Conservation (phyloP, 1,284 basidiomycete genomes). For the Violaceomyces palustris region DNA sequence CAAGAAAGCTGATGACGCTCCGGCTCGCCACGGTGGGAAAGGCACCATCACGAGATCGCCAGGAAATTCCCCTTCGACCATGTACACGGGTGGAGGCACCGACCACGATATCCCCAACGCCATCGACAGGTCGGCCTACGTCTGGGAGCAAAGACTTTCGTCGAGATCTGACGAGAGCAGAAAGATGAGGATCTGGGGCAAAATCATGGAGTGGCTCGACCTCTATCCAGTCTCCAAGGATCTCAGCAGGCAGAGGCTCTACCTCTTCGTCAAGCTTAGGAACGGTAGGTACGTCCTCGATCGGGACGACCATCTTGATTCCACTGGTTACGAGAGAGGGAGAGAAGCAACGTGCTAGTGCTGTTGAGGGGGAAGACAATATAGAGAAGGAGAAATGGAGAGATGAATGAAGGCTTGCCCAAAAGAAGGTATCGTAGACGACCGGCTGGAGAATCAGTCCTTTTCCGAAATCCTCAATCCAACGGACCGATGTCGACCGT, state of each 20-base stretch:
- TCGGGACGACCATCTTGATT: too few relatives aligned
- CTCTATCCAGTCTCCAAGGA: slow-evolving; percentile 23
- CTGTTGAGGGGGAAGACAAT: too few relatives aligned
- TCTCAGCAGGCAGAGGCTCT: slow-evolving; percentile 19
- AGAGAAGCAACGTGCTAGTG: too few relatives aligned
- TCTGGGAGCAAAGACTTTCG: slow-evolving; percentile 29
- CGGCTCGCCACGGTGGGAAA: slow-evolving; percentile 55
- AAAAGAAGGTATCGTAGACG: too few relatives aligned
- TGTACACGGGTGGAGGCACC: slow-evolving; percentile 65
- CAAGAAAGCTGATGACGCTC: background rate
- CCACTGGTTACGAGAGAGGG: too few relatives aligned
- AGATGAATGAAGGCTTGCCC: too few relatives aligned
- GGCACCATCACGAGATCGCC: slow-evolving; percentile 59
- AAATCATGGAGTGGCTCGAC: slow-evolving; percentile 22
- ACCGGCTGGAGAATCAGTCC: too few relatives aligned
- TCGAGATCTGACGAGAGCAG: slow-evolving; percentile 10
- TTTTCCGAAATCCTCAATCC: too few relatives aligned
- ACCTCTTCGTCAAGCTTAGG: slow-evolving; percentile 25
- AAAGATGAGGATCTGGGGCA: slow-evolving; percentile 13
- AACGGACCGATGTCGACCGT: too few relatives aligned
- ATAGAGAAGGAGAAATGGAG: too few relatives aligned
- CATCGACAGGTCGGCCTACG: slow-evolving; percentile 24
- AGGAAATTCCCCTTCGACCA: slow-evolving; percentile 50
- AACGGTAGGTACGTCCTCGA: too few relatives aligned
- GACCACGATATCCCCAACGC: slow-evolving; percentile 62